A percentile compares a stretch with the other conserved stretches of the same genome.
Evolutionary conservation across 108 stramenopile species (phyloP).

Genomic region (Cyclotella sp.): DNA sequence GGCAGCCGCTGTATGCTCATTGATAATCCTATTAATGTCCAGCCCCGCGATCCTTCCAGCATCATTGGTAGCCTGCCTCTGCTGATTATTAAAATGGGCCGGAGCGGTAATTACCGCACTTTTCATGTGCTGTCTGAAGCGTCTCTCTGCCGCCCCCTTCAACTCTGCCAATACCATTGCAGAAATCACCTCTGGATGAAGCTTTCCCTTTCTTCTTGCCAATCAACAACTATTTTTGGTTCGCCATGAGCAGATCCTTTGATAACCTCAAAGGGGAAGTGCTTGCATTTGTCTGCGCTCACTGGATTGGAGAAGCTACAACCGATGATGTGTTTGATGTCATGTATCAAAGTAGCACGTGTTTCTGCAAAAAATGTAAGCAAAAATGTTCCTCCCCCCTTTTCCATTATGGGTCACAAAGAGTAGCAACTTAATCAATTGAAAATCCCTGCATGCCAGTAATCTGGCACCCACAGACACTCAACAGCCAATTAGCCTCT

Average conservation of each 20-base stretch:
- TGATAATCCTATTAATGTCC: constrained; percentile 72
- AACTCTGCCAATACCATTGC: constrained; percentile 73
- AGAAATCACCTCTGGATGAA: constrained; percentile 67
- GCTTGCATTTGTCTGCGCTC: constrained; percentile 58
- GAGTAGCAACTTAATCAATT: too few species aligned
- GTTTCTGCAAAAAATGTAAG: too few species aligned
- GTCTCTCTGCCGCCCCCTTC: constrained; percentile 60
- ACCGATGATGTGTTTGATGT: constrained; percentile 77
- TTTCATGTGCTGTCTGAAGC: constrained; percentile 56
- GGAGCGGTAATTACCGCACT: constrained; percentile 87
- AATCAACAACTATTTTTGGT: constrained; percentile 58
- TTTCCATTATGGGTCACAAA: too few species aligned
- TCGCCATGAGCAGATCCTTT: constrained; percentile 53
- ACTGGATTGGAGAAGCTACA: constrained; percentile 60
- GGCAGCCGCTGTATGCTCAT: constrained; percentile 81
- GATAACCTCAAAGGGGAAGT: constrained; percentile 57
- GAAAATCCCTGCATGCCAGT: too few species aligned
- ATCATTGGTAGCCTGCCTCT: constrained; percentile 89
- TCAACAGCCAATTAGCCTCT: too few species aligned
- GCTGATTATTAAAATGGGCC: constrained; percentile 91
- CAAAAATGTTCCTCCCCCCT: too few species aligned
- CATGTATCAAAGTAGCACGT: too few species aligned
- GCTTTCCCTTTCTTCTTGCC: constrained; percentile 56
- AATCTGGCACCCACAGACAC: too few species aligned
- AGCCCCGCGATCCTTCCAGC: constrained; percentile 74